A percentile compares a stretch with the other conserved stretches of the same genome.
Conservation (phyloP, 345 rosid species). For the Murraya paniculata region DNA sequence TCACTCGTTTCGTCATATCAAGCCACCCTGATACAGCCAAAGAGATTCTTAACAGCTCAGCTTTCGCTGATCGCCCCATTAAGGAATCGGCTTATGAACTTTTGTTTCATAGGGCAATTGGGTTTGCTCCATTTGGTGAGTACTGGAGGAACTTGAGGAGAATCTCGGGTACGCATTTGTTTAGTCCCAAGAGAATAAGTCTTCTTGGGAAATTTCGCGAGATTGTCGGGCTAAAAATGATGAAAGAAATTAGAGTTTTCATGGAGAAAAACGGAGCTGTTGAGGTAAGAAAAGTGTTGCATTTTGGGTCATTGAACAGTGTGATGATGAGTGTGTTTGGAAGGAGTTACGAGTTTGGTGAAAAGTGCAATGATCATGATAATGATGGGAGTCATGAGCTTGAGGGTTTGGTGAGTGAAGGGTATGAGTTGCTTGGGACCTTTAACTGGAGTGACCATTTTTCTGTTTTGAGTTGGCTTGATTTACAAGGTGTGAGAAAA, state of each 20-base stretch:
- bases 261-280: slow-evolving; percentile 37
- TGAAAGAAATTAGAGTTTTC: slow-evolving; percentile 27
- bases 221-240: slow-evolving; percentile 51
- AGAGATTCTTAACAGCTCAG: slow-evolving; percentile 70
- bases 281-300: slow-evolving; percentile 50
- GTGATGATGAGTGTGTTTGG: slow-evolving; percentile 82
- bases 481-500: slow-evolving; percentile 74
- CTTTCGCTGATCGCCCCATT: slow-evolving; percentile 79
- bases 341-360: slow-evolving; percentile 48
- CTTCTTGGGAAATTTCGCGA: slow-evolving; percentile 43
- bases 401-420: slow-evolving; percentile 68
- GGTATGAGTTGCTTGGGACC: slow-evolving; percentile 64
- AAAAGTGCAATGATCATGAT: not conserved
- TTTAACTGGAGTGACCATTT: slow-evolving; percentile 92
- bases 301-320: slow-evolving; percentile 69
- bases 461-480: slow-evolving; percentile 61
- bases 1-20: slow-evolving; percentile 64
- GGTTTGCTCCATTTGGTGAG: slow-evolving; percentile 79
- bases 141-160: slow-evolving; percentile 89
- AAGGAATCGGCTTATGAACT: slow-evolving; percentile 90
- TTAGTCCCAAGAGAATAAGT: slow-evolving; percentile 64
- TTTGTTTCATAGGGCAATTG: slow-evolving; percentile 80
- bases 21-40: slow-evolving; percentile 72
- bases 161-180: slow-evolving; percentile 72
- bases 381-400: slow-evolving; percentile 40